phyloP scores from a whole-genome alignment of 208 protist genomes.

The Crithidia sp. region DNA sequence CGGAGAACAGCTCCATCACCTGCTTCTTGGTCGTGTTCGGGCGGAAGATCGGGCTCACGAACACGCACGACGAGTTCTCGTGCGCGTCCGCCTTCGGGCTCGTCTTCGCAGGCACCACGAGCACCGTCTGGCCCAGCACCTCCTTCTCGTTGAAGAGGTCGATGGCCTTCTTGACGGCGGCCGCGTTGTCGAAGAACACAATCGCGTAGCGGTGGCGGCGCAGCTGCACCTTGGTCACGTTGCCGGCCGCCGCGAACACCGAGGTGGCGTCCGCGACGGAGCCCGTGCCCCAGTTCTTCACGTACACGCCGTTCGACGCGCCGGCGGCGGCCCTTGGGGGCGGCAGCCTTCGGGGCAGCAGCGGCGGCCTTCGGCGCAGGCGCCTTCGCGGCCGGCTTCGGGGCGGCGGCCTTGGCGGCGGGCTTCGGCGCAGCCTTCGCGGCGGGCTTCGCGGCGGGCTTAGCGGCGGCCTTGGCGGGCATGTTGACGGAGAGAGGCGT shows the following conservation, averaged over 20 bases:
- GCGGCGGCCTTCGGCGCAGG: constrained; percentile 52
- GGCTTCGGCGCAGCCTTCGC: constrained; percentile 46
- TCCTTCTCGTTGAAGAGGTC: constrained; percentile 90
- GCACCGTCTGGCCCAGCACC: constrained; percentile 65
- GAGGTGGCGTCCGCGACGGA: constrained; percentile 65
- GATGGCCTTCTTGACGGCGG: constrained; percentile 88
- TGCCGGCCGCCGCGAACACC: constrained; percentile 67
- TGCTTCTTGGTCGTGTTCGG: constrained; percentile 65
- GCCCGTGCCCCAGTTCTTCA: constrained; percentile 86
- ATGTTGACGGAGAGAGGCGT: constrained; percentile 39
- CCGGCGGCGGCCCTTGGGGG: constrained; percentile 42
- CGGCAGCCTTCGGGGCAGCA: constrained; percentile 42
- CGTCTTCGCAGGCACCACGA: constrained; percentile 74
- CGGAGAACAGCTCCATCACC: constrained; percentile 73
- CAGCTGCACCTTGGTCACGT: constrained; percentile 60
- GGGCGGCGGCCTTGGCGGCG: constrained; percentile 48
- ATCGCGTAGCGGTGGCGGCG: constrained; percentile 83
- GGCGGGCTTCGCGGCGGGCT: constrained; percentile 38
- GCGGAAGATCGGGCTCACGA: constrained; percentile 86
- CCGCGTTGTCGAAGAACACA: constrained; percentile 81
- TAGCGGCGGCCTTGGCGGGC: constrained; percentile 63
- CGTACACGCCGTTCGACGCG: constrained; percentile 78
- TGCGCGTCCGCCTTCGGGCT: constrained; percentile 79
- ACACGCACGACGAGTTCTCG: constrained; percentile 75
- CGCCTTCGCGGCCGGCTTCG: constrained; percentile 52